Evolutionary conservation across 2,329 filamentous ascomycete species (phyloP).

Genomic region (Nemania abortiva): DNA sequence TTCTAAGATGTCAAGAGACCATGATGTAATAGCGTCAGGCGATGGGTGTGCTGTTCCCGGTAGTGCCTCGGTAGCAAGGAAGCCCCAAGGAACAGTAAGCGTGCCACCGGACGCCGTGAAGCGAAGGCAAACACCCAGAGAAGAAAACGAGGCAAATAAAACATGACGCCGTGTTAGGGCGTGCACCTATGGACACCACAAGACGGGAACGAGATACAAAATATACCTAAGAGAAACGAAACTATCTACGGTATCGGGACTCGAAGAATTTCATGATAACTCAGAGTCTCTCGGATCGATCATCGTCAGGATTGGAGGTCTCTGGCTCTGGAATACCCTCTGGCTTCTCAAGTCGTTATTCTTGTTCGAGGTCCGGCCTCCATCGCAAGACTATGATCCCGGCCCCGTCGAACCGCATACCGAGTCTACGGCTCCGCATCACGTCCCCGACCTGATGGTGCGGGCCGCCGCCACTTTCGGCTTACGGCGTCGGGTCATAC

Average conservation of each 20-base stretch:
- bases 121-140: neutral
- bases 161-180: neutral
- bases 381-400: neutral
- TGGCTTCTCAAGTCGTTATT: too few species aligned
- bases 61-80: neutral
- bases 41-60: neutral
- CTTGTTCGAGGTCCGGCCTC: too few species aligned
- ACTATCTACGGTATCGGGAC: too few species aligned
- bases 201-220: neutral
- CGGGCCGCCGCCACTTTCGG: slow-evolving; percentile 2
- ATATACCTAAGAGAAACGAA: too few species aligned
- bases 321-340: too few species aligned
- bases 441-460: neutral
- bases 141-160: neutral
- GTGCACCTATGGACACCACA: neutral
- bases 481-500: slow-evolving; percentile 1
- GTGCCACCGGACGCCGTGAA: neutral
- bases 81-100: neutral
- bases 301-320: too few species aligned
- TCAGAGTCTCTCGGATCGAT: too few species aligned
- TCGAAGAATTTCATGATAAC: too few species aligned
- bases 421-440: slow-evolving; percentile 7
- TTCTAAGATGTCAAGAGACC: neutral
- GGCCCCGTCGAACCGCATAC: neutral
- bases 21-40: neutral